Evolutionary conservation across 1,284 basidiomycete species (phyloP).

Genomic region (Agaricales sp.): DNA sequence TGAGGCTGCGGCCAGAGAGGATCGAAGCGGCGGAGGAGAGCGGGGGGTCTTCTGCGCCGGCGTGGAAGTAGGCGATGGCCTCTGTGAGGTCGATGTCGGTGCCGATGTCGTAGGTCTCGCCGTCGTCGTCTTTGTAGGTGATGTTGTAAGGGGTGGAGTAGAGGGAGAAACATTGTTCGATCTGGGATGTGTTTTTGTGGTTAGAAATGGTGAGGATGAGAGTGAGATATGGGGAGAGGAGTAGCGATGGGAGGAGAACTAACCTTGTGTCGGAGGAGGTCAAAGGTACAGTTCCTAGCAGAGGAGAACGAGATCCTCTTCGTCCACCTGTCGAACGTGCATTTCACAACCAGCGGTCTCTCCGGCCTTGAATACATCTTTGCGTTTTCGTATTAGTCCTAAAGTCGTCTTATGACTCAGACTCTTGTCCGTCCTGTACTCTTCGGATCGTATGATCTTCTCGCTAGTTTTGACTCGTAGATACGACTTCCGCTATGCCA

Average conservation of each 20-base stretch:
- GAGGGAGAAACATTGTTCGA: slow-evolving; percentile 78
- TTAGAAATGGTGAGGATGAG: slow-evolving; percentile 1
- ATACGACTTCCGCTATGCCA: no score
- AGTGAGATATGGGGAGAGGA: slow-evolving; percentile 4
- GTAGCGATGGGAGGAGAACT: slow-evolving; percentile 9
- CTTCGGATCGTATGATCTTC: no score
- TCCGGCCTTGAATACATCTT: slow-evolving; percentile 34
- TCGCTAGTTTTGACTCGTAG: no score
- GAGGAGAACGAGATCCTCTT: slow-evolving; percentile 72
- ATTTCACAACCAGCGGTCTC: slow-evolving; percentile 67
- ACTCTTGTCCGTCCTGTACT: no score
- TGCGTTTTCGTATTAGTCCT: no score
- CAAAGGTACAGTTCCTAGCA: slow-evolving; percentile 65
- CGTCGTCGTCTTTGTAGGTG: slow-evolving; percentile 81
- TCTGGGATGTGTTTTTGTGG: slow-evolving; percentile 30
- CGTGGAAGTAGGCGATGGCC: slow-evolving; percentile 78
- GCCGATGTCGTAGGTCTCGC: slow-evolving; percentile 59
- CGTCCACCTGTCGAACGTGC: slow-evolving; percentile 62
- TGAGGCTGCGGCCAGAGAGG: slow-evolving; percentile 51
- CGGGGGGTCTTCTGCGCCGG: slow-evolving; percentile 55
- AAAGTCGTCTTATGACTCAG: no score
- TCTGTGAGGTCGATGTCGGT: slow-evolving; percentile 72
- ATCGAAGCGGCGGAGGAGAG: slow-evolving; percentile 63
- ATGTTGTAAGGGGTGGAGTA: slow-evolving; percentile 59
- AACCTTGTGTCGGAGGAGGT: slow-evolving; percentile 61